Percentiles rank a stretch among this genome's conserved stretches.
Conservation (phyloP, 805 yeast genomes). For the Saccharomycopsis lassenensis region DNA sequence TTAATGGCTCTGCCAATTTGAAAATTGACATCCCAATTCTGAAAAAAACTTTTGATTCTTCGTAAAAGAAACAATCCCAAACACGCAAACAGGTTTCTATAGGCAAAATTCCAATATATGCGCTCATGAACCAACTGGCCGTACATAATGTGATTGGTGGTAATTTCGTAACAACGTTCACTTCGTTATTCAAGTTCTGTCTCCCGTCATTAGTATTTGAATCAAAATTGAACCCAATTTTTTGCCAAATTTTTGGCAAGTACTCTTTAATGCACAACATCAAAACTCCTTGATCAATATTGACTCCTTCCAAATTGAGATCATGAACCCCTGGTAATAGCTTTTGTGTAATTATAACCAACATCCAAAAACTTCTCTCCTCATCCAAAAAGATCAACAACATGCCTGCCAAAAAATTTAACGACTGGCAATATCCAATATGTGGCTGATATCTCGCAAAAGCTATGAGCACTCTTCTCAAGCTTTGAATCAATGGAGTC, state of each 20-base stretch:
- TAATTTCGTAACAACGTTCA: conserved; percentile 52
- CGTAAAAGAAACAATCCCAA: conserved; percentile 93
- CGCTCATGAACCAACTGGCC: conserved; percentile 96
- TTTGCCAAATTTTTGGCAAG: conserved; percentile 71
- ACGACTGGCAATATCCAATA: conserved; percentile 92
- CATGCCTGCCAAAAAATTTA: conserved; percentile 86
- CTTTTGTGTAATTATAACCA: conserved; percentile 76
- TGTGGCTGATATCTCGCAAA: conserved; percentile 80
- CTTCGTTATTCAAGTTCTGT: conserved; percentile 19
- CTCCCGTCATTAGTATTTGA: conserved; percentile 8
- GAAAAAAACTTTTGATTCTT: conserved; percentile 79
- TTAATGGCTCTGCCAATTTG: conserved; percentile 59
- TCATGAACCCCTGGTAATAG: conserved; percentile 90
- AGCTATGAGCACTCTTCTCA: conserved; percentile 73
- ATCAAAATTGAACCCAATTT: conserved; percentile 24
- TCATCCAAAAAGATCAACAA: conserved; percentile 78
- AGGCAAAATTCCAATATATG: conserved; percentile 86
- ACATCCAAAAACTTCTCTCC: conserved; percentile 91
- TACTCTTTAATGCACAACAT: conserved; percentile 80
- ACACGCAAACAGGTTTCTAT: conserved; percentile 78
- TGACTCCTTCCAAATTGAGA: conserved; percentile 83
- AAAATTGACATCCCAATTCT: conserved; percentile 73
- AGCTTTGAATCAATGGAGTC: conserved; percentile 52
- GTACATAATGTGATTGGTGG: conserved; percentile 93
- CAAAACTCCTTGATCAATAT: conserved; percentile 87